A percentile compares a stretch with the other conserved stretches of the same genome.
Conservation (phyloP, 2,329 filamentous ascomycete species). For the Cercospora zeae-maydis region DNA sequence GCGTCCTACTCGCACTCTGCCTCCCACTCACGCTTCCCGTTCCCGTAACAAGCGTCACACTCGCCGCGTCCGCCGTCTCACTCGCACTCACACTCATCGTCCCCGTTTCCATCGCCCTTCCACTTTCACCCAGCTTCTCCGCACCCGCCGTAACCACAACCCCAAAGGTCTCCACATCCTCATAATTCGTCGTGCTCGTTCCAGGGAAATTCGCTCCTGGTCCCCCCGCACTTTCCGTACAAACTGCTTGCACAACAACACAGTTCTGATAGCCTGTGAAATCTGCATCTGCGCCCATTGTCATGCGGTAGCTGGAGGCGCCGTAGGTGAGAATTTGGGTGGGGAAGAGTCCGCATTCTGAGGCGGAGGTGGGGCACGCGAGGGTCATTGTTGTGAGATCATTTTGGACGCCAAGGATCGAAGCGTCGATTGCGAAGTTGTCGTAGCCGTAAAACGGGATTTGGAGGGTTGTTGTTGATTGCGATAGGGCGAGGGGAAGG, state of each 20-base stretch:
- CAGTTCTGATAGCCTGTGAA: conserved; percentile 24
- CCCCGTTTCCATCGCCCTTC: background rate
- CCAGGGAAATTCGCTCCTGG: conserved; percentile 23
- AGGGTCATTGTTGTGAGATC: conserved; percentile 20
- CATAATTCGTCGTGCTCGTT: conserved; percentile 22
- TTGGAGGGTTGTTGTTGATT: conserved; percentile 12
- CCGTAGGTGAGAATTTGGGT: conserved; percentile 22
- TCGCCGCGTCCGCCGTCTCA: background rate
- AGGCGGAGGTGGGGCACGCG: conserved; percentile 17
- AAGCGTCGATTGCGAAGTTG: conserved; percentile 20
- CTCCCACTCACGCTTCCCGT: conserved; percentile 2
- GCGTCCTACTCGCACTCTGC: conserved; percentile 4
- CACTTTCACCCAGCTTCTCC: conserved; percentile 11
- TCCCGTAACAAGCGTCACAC: background rate
- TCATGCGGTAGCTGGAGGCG: conserved; percentile 24
- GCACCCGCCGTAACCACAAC: conserved; percentile 22
- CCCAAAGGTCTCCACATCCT: conserved; percentile 10
- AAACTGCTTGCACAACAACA: conserved; percentile 9
- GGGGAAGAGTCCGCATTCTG: conserved; percentile 27
- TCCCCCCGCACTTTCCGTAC: conserved; percentile 18
- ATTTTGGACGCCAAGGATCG: conserved; percentile 17
- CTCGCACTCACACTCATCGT: conserved; percentile 1
- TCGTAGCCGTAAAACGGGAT: conserved; percentile 28
- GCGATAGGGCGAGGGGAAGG: background rate
- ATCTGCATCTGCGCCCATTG: conserved; percentile 15